phyloP scores from a whole-genome alignment of 805 yeast species.

The Naumovozyma dairenensis region DNA sequence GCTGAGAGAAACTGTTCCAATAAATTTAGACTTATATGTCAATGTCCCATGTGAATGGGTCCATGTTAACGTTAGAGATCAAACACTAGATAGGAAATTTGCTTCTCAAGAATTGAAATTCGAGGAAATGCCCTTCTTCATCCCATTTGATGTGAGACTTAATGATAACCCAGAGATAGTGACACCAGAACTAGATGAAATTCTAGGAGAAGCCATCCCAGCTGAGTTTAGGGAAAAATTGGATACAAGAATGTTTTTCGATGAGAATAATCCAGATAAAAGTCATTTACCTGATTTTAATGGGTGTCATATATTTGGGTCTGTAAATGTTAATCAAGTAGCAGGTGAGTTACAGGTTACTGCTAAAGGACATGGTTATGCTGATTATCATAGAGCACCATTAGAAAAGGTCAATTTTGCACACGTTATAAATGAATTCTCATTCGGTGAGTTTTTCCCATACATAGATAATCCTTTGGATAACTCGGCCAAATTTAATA shows the following conservation, averaged over 20 bases:
- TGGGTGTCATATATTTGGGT: slow-evolving; percentile 81
- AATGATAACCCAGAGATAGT: slow-evolving; percentile 37
- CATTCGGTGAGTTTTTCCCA: slow-evolving; percentile 87
- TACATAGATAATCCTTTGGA: slow-evolving; percentile 83
- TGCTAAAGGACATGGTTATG: slow-evolving; percentile 60
- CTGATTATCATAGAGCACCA: slow-evolving; percentile 33
- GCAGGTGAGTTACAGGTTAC: slow-evolving; percentile 79
- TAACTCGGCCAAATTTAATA: slow-evolving; percentile 45
- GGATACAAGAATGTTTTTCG: slow-evolving; percentile 24
- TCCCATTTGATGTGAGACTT: slow-evolving; percentile 41
- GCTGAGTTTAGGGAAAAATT: slow-evolving; percentile 49
- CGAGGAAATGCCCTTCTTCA: slow-evolving; percentile 50
- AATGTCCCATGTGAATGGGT: slow-evolving; percentile 75
- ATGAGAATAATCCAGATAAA: slow-evolving; percentile 10
- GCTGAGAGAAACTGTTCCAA: slow-evolving; percentile 46
- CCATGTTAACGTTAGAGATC: slow-evolving; percentile 68
- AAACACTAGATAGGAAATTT: slow-evolving; percentile 64
- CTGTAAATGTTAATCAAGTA: slow-evolving; percentile 76
- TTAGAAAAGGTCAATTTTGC: slow-evolving; percentile 61
- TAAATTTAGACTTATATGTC: slow-evolving; percentile 73
- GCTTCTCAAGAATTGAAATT: slow-evolving; percentile 69
- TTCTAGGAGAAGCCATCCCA: slow-evolving; percentile 52
- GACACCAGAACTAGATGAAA: slow-evolving; percentile 57
- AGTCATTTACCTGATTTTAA: slow-evolving; percentile 44
- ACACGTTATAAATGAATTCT: slow-evolving; percentile 76